These are phyloP conservation scores for Narthecium ossifragum DNA, from an alignment of 106 monocot genomes.

Conservation along the genomic window DNA sequence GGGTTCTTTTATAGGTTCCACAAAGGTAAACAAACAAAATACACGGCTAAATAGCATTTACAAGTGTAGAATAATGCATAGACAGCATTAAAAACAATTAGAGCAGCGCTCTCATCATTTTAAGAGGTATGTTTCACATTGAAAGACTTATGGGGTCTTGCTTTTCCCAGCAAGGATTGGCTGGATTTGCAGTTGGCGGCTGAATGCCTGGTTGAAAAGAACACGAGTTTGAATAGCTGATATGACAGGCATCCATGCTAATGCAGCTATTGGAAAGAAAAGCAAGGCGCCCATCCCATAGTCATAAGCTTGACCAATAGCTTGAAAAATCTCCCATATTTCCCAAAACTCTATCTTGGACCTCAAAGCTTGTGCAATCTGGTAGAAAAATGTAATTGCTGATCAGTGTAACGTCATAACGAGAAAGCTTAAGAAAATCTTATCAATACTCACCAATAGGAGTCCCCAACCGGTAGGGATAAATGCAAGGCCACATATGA, in stretches of 20 bases:
- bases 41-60: too few relatives aligned
- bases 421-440: neutral
- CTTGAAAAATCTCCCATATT: conserved; percentile 58
- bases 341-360: conserved; percentile 49
- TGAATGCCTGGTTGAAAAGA: conserved; percentile 78
- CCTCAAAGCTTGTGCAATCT: conserved; percentile 65
- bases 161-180: conserved; percentile 64
- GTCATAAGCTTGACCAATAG: conserved; percentile 69
- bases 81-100: too few relatives aligned
- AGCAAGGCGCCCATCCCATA: conserved; percentile 66
- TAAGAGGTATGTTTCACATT: too few relatives aligned
- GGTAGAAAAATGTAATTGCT: neutral
- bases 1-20: too few relatives aligned
- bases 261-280: conserved; percentile 48
- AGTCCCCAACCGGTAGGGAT: conserved; percentile 83
- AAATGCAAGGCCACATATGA: conserved; percentile 68
- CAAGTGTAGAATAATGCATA: too few relatives aligned
- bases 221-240: conserved; percentile 81
- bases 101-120: too few relatives aligned
- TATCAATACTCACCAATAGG: conserved; percentile 33
- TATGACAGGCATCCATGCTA: conserved; percentile 77
- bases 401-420: neutral
- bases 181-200: conserved; percentile 52
- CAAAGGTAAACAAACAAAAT: too few relatives aligned
- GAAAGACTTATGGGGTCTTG: too few relatives aligned